Evolutionary conservation across 495 filamentous ascomycete genomes (phyloP), one percentile per base, ranked within the genome.

Genomic region (Chaetomium cochliodes): DNA sequence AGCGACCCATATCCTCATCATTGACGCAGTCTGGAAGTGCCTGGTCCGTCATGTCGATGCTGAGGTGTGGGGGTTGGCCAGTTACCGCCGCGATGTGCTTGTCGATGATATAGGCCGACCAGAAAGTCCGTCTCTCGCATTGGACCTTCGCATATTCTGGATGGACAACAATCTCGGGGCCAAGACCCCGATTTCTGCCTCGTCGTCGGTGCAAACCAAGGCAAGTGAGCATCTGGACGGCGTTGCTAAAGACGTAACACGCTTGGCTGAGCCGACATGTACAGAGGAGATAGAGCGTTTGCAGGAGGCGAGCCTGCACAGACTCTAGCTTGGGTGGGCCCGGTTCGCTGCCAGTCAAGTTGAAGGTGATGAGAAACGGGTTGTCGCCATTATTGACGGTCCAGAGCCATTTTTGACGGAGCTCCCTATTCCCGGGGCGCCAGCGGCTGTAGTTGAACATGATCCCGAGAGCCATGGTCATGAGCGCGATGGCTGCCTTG

Each of bases 61-160:
- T 80, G 18, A 85, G 74, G n/a, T 82, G 62, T n/a, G 77, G 68
- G 9, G 85, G 84, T 16, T 83, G 70, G 2, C 85, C 85, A 57
- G 83, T 79, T 68, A 85, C 78, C 50, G 82, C 74, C 61, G 80
- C 82, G n/a, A 87, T 73, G 64, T 87, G 83, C 66, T 81, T 84
- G 69, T 87, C 85, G 16, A 87, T 65, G 28, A 80, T 79, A 65
- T 84, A 85, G 2, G 78, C 80, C 42, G 81, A 80, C 84, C 84
- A 87, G 28, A 87, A 85, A 6, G 82, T 80, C 5, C 85, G 81
- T 62, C 84, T 86, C n/a, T 65, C 67, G 59, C 73, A 73, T 28
- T 77, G 72, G 1, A 70, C 37, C 25, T 72, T 68, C 49, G 69
- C 63, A 23, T 73, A 70, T 30, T 72, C 67, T 0, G 67, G 65